Base-by-base conservation (phyloP, 805 yeast species). In the Ogataea henricii region DNA sequence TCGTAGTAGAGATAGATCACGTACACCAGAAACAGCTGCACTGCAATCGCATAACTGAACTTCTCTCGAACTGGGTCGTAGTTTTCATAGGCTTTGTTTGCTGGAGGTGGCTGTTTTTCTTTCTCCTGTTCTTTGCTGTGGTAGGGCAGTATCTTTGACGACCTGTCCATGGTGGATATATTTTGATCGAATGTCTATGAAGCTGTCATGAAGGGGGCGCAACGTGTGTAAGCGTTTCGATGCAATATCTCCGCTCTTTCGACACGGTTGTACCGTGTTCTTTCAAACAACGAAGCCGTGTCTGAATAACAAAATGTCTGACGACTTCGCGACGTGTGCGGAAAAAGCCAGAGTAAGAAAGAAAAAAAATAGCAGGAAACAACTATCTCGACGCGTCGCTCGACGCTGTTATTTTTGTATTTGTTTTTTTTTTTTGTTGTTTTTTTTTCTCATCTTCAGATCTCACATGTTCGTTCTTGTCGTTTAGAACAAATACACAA, bases 1-100 rank as follows among this genome's bases (percentile, higher is more conserved):
- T 64, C 67, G 43, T 59, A 62, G 46, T 59, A 61, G 4, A 61
- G 35, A 44, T 48, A 61, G 10, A 61, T 53, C 29, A 55, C 30
- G 40, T 60, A 60, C 3, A 59, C 40, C 7, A 59, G 35, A 35
- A 62, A 57, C 8, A 56, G 27, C 35, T 62, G 63, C 3, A 55
- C 12, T 1, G 59, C 56, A 13, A 62, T 58, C 10, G 55, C 56
- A 43, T 60, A 62, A 34, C 59, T 48, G 45, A 58, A 59, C 23
- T 48, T 57, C 16, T 58, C 62, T 43, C 62, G 53, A 44, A 58
- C 41, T 10, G 56, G 54, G 39, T 53, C 52, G 41, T 50, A 47
- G 8, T 48, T 45, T 7, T 50, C 56, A 21, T 40, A 32, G 16
- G 41, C 40, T 12, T 29, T 35, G 6, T 37, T 20, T 9, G 49